Evolutionary conservation across 257 asterid genomes (phyloP), one percentile per base, ranked within the genome.

Genomic region (Thymus quinquecostatus): DNA sequence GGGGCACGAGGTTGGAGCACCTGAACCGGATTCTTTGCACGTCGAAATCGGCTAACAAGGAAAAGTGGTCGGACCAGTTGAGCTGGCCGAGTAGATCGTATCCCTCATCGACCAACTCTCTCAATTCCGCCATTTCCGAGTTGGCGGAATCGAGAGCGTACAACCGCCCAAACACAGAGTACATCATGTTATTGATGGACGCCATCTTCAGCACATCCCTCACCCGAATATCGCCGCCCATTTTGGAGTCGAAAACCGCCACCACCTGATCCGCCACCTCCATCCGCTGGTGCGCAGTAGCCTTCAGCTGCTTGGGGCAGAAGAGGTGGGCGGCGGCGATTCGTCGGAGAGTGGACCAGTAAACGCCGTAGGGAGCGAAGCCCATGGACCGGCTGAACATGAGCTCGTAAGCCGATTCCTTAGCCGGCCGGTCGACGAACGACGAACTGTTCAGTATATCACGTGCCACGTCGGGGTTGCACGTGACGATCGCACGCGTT

Each of bases 301-400:
- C 78, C 8, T 71, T 87, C 30, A 89, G 80, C 62, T 89, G 97
- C 45, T 79, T 84, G 0, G 97, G 96, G 73, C 83, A 86, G 76
- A 91, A 91, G 8, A 91, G 88, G 33, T 91, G 96, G 0, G 85
- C 78, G 30, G 92, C 61, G 0, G 96, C 83, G 21, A 91, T 86
- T 54, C 76, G 83, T 10, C 97, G 70, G 1, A 91, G 91, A 21
- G 93, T 78, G 8, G 83, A 70, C 97, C 97, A 91, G 79, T 87
- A 89, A n/a, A 78, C 81, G 1, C 96, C 97, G 49, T 91, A 87
- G 3, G 97, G 88, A 0, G 97, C 92, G 72, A 91, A 91, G 0
- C 97, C 97, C 60, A 91, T 91, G 11, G 97, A 89, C 57, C 95
- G 66, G 76, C 70, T 87, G 82, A 91, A 91, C 96, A 91, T 87